Conservation (phyloP, 805 yeast species). For the Brettanomyces nanus region DNA sequence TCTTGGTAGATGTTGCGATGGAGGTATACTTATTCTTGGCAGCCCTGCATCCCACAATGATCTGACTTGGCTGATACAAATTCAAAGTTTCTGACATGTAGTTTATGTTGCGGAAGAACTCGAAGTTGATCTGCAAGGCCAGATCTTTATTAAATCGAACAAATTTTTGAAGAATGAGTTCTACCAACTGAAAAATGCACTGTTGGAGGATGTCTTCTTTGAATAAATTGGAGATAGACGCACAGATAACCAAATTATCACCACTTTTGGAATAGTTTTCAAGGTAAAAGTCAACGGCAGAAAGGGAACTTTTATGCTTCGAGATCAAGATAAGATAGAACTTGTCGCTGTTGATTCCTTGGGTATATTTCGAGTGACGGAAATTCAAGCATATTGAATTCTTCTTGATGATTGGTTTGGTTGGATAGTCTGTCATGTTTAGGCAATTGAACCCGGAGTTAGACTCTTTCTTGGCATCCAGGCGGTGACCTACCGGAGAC, state of each 20-base stretch:
- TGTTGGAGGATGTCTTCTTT: slow-evolving; percentile 16
- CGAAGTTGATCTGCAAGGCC: slow-evolving; percentile 45
- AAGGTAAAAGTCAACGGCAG: slow-evolving; percentile 59
- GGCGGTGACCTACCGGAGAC: slow-evolving; percentile 3
- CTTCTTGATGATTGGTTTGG: slow-evolving; percentile 24
- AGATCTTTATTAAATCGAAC: slow-evolving; percentile 25
- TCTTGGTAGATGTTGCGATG: slow-evolving; percentile 16
- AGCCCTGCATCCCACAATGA: slow-evolving; percentile 32
- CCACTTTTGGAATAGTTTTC: slow-evolving; percentile 46
- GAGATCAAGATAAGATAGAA: slow-evolving; percentile 44
- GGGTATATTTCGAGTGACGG: slow-evolving; percentile 31
- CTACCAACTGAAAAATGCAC: slow-evolving; percentile 29
- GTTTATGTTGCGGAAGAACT: slow-evolving; percentile 41
- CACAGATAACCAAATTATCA: slow-evolving; percentile 50
- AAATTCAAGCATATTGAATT: slow-evolving; percentile 33
- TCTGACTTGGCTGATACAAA: slow-evolving; percentile 51
- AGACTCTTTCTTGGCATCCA: slow-evolving; percentile 6
- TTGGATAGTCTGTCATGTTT: slow-evolving; percentile 25
- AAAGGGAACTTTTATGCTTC: slow-evolving; percentile 67
- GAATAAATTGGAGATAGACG: slow-evolving; percentile 18
- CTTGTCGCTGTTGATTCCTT: slow-evolving; percentile 13
- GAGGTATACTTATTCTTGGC: slow-evolving; percentile 21
- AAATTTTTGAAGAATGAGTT: slow-evolving; percentile 28
- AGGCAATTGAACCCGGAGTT: slow-evolving; percentile 11
- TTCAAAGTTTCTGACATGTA: slow-evolving; percentile 47